Evolutionary conservation across 495 filamentous ascomycete species (phyloP).

Genomic region (Trichoderma reesei): DNA sequence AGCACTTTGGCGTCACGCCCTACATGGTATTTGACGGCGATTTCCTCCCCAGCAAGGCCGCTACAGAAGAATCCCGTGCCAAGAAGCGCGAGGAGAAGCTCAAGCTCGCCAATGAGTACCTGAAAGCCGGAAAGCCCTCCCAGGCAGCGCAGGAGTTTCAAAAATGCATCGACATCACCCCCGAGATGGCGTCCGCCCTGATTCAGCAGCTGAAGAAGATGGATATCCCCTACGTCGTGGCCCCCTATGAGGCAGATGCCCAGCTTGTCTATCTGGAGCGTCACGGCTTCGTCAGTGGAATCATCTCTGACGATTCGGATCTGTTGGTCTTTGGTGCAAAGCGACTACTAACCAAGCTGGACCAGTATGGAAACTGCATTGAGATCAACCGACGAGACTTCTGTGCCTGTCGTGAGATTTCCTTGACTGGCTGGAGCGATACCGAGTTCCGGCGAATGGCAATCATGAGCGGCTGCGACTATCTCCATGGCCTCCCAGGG

Average conservation of each 20-base stretch:
- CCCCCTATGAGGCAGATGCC: constrained; percentile 95
- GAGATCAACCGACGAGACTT: constrained; percentile 86
- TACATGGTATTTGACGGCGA: constrained; percentile 96
- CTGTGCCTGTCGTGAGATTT: constrained; percentile 76
- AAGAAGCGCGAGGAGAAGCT: constrained; percentile 64
- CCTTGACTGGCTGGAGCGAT: constrained; percentile 84
- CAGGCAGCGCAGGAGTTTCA: constrained; percentile 83
- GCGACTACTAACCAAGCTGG: constrained; percentile 84
- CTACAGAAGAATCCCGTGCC: constrained; percentile 67
- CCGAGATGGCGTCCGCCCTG: constrained; percentile 82
- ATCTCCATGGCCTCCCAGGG: constrained; percentile 69
- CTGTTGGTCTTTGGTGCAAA: constrained; percentile 90
- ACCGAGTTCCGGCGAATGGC: constrained; percentile 89
- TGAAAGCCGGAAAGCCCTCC: constrained; percentile 65
- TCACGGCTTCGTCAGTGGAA: constrained; percentile 69
- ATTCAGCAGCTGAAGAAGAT: constrained; percentile 83
- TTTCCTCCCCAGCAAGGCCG: constrained; percentile 87
- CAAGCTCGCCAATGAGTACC: constrained; percentile 63
- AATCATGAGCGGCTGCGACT: constrained; percentile 97
- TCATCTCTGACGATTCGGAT: constrained; percentile 95
- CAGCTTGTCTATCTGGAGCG: constrained; percentile 91
- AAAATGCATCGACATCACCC: constrained; percentile 93
- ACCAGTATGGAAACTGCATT: constrained; percentile 84
- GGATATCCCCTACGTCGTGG: constrained; percentile 79
- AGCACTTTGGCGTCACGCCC: constrained; percentile 83